Evolutionary conservation across 164 flowering plant species (phyloP), one percentile per base, ranked within the genome.

Genomic region (Stephania yunnanensis): DNA sequence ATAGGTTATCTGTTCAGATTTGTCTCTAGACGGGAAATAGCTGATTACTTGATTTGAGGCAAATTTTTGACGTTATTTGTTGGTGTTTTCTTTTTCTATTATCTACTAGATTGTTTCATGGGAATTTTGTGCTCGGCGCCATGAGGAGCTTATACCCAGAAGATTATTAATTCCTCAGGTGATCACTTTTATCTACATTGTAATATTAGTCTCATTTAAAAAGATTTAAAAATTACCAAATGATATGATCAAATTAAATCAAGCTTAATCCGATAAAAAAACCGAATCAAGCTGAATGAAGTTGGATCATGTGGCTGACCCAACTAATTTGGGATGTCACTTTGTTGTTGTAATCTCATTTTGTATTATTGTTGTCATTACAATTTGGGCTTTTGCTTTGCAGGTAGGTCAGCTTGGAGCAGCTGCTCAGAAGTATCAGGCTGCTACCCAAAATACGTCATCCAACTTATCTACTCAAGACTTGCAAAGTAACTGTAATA

Each of bases 401-500:
- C 89, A 95, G 99, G 98, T 95, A 75, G 89, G 87, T 86, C 99
- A 93, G 83, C 95, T 95, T 77, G 98, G 98, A 12, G 81, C 87
- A 80, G 98, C 92, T 52, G 98, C 98, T 81, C 99, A 95, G 78
- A 95, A 95, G 70, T 93, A 90, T 77, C 99, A 95, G 80, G 85
- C 89, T 84, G 89, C 98, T 48, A 83, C 93, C 72, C 98, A 93
- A 82, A 93, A 88, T 84, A 89, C 92, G 55, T 80, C 97, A 42
- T 83, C 95, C 20, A 87, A 81, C 81, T 71, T 86, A 66, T 83
- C 98, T 75, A 86, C 81, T 72, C 90, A 93, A 22, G 98, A 95
- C 72, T 82, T 95, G 71, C 99, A 95, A 83, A 93, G 83, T 80
- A 93, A 90, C 75, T 95, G 98, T 80, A 92, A 91, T 79, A 82